A percentile compares a stretch with the other conserved stretches of the same genome.
Evolutionary conservation across 2,329 filamentous ascomycete species (phyloP).

Genomic region (Trichoderma hamatum): DNA sequence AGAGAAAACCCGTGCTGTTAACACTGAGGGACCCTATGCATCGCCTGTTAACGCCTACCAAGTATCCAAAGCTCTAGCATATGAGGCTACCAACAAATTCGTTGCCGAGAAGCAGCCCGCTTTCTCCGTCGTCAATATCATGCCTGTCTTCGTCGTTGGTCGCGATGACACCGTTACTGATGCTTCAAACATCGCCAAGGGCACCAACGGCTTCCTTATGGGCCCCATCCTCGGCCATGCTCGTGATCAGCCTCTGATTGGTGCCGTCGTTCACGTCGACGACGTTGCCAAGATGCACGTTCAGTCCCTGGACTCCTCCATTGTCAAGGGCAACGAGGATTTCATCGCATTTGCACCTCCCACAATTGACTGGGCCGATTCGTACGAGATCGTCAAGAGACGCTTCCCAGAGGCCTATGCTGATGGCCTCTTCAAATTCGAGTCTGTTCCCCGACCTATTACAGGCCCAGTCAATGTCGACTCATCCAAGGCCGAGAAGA

Average conservation of each 20-base stretch:
- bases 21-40: slow-evolving; percentile 34
- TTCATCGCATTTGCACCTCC: slow-evolving; percentile 21
- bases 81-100: slow-evolving; percentile 40
- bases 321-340: slow-evolving; percentile 20
- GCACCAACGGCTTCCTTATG: slow-evolving; percentile 42
- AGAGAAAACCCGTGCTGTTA: background rate
- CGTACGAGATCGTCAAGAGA: slow-evolving; percentile 24
- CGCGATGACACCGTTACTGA: slow-evolving; percentile 38
- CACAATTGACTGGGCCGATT: background rate
- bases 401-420: slow-evolving; percentile 24
- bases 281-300: slow-evolving; percentile 30
- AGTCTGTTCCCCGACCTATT: slow-evolving; percentile 1
- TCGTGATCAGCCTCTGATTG: slow-evolving; percentile 32
- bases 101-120: slow-evolving; percentile 38
- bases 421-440: slow-evolving; percentile 26
- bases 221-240: slow-evolving; percentile 40
- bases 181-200: slow-evolving; percentile 29
- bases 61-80: slow-evolving; percentile 42
- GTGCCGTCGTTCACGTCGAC: slow-evolving; percentile 31
- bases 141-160: slow-evolving; percentile 44
- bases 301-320: background rate
- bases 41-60: slow-evolving; percentile 41
- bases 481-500: slow-evolving; percentile 37
- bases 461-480: slow-evolving; percentile 30
- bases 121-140: slow-evolving; percentile 43